Evolutionary conservation across 805 yeast species (phyloP), one percentile per base, ranked within the genome.

Genomic region (Saturnispora halmiae): DNA sequence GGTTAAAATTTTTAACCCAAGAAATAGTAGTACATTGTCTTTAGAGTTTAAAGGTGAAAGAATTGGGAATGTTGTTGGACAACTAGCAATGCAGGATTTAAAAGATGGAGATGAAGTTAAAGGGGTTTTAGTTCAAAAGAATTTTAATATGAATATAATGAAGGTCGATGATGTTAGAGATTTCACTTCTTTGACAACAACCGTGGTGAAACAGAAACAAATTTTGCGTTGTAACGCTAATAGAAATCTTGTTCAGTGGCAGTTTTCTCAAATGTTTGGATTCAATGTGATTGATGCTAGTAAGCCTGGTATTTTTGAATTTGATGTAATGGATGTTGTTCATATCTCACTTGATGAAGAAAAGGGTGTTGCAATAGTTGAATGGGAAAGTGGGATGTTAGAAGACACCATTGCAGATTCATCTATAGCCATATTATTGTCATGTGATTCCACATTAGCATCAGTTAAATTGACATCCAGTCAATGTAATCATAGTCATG

Each of bases 401-500:
- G 88, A 83, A 46, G 98, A 92, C 54, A 81, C 96, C 0, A 75
- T 92, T 47, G 98, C 98, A 0, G 99, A 92, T 55, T 80, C 95
- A 13, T 82, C 87, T 1, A 74, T 92, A 44, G 96, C 96, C 0
- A 86, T 92, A 29, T 60, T 92, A 25, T 72, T 90, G 61, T 84
- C 95, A 34, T 92, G 90, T 31, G 98, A 92, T 57, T 80, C 95
- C 0, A 79, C 95, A 0, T 96, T 96, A 9, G 94, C 96, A 2
- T 85, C 96, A 6, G 95, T 92, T 22, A 92, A 90, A 56, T 60
- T 86, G 48, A 77, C 95, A 11, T 77, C 94, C 5, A 70, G 71
- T 40, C 48, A 67, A 2, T 78, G 82, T 48, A 46, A 54, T 1
- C 82, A 77, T 55, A 27, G 27, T 8, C 56, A 59, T 31, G 26